Evolutionary conservation across 345 rosid species (phyloP).

Genomic region (Streptanthus diversifolius): DNA sequence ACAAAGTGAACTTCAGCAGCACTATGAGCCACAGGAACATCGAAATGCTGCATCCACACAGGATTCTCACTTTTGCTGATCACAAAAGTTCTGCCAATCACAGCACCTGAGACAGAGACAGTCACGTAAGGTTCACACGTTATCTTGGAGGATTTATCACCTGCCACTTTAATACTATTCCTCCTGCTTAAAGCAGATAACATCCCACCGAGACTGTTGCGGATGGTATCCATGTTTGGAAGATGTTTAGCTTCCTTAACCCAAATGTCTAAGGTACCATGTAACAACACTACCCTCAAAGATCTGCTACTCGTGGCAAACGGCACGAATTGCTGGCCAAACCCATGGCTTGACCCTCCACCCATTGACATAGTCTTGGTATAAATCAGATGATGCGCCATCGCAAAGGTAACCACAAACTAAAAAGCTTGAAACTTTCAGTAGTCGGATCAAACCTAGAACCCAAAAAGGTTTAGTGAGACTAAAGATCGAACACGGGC

Average conservation of each 20-base stretch:
- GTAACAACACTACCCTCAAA: constrained; percentile 52
- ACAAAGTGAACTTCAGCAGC: constrained; percentile 76
- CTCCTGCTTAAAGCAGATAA: constrained; percentile 45
- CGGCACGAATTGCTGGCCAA: constrained; percentile 52
- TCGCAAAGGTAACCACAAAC: constrained; percentile 8
- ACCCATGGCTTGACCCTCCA: constrained; percentile 63
- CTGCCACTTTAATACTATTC: constrained; percentile 50
- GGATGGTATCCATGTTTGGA: constrained; percentile 87
- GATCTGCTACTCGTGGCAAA: constrained; percentile 54
- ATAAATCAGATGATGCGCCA: constrained; percentile 44
- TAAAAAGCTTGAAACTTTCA: constrained; percentile 2
- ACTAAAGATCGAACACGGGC: constrained; percentile 21
- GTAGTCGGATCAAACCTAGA: constrained; percentile 1
- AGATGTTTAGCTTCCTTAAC: constrained; percentile 80
- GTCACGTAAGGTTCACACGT: constrained; percentile 93
- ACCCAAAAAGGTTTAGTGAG: neutral
- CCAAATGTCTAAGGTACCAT: constrained; percentile 84
- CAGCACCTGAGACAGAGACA: constrained; percentile 64
- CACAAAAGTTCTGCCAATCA: constrained; percentile 79
- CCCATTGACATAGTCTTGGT: constrained; percentile 56
- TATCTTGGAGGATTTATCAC: constrained; percentile 47
- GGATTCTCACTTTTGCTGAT: constrained; percentile 71
- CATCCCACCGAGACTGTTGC: constrained; percentile 59
- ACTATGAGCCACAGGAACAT: constrained; percentile 72
- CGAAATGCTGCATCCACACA: constrained; percentile 81